Conservation (phyloP, 1,284 basidiomycete species). For the Grifola frondosa region DNA sequence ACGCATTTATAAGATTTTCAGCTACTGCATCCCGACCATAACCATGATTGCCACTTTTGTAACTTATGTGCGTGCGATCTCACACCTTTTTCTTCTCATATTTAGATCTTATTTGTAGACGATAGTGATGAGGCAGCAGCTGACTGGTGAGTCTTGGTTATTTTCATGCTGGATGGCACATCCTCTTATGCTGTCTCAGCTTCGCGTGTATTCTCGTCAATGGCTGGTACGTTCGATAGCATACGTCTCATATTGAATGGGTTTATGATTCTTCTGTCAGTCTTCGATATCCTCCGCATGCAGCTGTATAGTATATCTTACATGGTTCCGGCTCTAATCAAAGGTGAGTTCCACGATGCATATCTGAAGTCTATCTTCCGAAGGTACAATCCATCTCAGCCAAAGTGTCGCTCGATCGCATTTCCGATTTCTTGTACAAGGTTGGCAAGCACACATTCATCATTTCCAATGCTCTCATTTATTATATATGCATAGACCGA, state of each 20-base stretch:
- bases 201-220: conserved; percentile 38
- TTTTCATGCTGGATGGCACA: conserved; percentile 5
- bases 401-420: conserved; percentile 46
- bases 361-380: neutral
- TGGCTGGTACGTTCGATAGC: conserved; percentile 27
- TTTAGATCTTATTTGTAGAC: conserved; percentile 25
- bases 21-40: conserved; percentile 49
- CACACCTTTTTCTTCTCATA: neutral
- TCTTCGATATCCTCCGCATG: conserved; percentile 34
- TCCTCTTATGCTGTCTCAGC: conserved; percentile 17
- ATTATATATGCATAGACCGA: conserved; percentile 38
- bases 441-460: conserved; percentile 26
- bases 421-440: conserved; percentile 43
- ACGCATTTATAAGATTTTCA: neutral
- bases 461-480: conserved; percentile 12
- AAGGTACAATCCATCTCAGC: conserved; percentile 10
- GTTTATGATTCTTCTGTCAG: conserved; percentile 10
- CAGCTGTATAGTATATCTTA: conserved; percentile 29
- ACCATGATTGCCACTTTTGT: conserved; percentile 71
- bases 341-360: conserved; percentile 10
- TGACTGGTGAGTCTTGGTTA: conserved; percentile 29
- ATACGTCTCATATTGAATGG: neutral
- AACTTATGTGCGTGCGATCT: conserved; percentile 41
- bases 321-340: conserved; percentile 28
- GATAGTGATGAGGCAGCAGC: conserved; percentile 28